phyloP scores from a whole-genome alignment of 495 filamentous ascomycete genomes.

The Evernia prunastri region DNA sequence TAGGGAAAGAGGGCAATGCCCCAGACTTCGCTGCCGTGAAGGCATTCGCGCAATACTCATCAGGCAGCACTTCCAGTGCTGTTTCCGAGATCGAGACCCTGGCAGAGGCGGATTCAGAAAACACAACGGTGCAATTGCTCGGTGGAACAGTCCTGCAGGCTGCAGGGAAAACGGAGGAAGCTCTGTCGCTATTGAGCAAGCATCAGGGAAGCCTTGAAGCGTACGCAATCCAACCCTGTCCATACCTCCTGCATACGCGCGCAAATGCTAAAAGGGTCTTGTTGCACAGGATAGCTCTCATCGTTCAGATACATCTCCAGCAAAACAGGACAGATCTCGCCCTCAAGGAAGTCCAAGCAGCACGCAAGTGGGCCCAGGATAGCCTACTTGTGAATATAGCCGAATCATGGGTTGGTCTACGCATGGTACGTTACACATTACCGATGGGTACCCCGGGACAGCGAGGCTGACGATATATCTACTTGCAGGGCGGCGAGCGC shows the following conservation, averaged over 20 bases:
- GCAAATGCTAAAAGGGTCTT: constrained; percentile 14
- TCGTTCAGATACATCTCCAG: constrained; percentile 83
- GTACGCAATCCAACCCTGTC: constrained; percentile 43
- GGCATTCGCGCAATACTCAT: constrained; percentile 63
- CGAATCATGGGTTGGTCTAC: constrained; percentile 88
- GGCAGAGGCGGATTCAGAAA: constrained; percentile 57
- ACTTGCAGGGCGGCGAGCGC: constrained; percentile 74
- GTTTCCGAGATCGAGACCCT: constrained; percentile 59
- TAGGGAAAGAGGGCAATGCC: constrained; percentile 53
- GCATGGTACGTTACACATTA: constrained; percentile 58
- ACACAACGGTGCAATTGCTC: constrained; percentile 72
- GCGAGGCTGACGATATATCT: constrained; percentile 9
- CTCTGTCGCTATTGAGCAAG: constrained; percentile 65
- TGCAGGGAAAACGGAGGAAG: constrained; percentile 74
- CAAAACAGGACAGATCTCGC: constrained; percentile 89
- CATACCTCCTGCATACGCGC: not conserved
- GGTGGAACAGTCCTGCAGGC: constrained; percentile 71
- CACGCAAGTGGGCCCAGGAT: constrained; percentile 92
- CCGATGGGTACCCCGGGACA: not conserved
- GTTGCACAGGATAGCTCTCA: constrained; percentile 54
- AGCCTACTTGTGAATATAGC: constrained; percentile 88
- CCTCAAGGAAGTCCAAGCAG: constrained; percentile 79
- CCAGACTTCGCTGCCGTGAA: constrained; percentile 75
- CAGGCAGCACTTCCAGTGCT: constrained; percentile 55
- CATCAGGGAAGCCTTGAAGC: constrained; percentile 79